A percentile compares a stretch with the other conserved stretches of the same genome.
phyloP scores from a whole-genome alignment of 169 alveolate genomes.

The Eimeria praecox region DNA sequence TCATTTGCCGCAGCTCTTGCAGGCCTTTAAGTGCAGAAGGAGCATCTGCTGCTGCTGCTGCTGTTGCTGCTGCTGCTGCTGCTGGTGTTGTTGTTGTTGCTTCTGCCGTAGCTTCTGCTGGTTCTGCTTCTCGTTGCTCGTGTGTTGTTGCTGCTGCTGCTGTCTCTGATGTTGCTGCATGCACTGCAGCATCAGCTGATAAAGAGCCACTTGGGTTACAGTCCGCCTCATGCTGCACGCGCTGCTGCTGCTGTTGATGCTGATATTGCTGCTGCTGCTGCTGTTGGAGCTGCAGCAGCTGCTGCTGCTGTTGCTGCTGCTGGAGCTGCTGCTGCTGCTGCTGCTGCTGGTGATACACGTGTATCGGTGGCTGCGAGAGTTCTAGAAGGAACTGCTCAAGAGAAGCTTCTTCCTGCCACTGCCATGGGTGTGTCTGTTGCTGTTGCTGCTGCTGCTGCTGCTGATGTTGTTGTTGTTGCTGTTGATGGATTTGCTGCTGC shows the following conservation, averaged over 20 bases:
- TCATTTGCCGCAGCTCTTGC: constrained; percentile 41
- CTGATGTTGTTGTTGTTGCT: background rate
- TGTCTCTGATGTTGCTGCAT: background rate
- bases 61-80: constrained; percentile 24
- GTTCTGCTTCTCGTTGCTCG: background rate
- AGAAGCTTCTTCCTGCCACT: constrained; percentile 59
- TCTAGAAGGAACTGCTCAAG: constrained; percentile 32
- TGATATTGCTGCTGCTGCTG: background rate
- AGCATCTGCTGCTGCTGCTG: constrained; percentile 59
- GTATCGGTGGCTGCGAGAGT: constrained; percentile 34
- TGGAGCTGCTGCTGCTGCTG: constrained; percentile 20
- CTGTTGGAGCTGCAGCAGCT: background rate
- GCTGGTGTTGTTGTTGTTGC: constrained; percentile 7
- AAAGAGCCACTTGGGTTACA: background rate
- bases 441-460: constrained; percentile 28
- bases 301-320: background rate
- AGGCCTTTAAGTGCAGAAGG: constrained; percentile 50
- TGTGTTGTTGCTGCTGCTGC: constrained; percentile 32
- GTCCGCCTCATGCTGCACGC: background rate
- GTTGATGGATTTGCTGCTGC: background rate
- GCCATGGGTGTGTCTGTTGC: constrained; percentile 18
- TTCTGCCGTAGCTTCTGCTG: background rate
- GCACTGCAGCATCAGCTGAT: background rate
- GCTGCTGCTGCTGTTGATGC: constrained; percentile 52
- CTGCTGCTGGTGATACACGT: constrained; percentile 2